These are phyloP conservation scores for Pythium plurisporium DNA, from an alignment of 352 stramenopile species.

Conservation along the genomic window DNA sequence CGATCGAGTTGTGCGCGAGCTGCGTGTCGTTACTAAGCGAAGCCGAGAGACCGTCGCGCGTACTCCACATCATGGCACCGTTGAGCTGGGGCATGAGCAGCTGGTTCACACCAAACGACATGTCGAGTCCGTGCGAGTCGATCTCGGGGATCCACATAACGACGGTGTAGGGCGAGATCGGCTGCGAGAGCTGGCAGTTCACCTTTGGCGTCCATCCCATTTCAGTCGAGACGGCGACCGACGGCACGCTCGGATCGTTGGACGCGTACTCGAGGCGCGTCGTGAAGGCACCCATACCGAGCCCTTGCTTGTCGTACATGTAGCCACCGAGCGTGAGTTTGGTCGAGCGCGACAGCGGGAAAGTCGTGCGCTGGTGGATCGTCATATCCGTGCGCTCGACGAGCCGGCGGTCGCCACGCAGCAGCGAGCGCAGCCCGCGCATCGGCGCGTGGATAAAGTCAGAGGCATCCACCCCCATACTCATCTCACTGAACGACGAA, in stretches of 20 bases:
- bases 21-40: conserved; percentile 50
- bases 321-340: conserved; percentile 73
- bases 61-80: conserved; percentile 80
- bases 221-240: conserved; percentile 58
- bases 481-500: conserved; percentile 76
- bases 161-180: conserved; percentile 61
- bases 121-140: conserved; percentile 63
- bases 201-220: conserved; percentile 76
- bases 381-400: conserved; percentile 73
- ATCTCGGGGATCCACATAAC: conserved; percentile 74
- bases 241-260: conserved; percentile 55
- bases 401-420: conserved; percentile 39
- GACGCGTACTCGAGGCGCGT: conserved; percentile 60
- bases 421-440: conserved; percentile 44
- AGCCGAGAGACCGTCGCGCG: conserved; percentile 65
- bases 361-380: conserved; percentile 69
- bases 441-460: conserved; percentile 65
- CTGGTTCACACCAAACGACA: conserved; percentile 69
- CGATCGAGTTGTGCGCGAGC: conserved; percentile 33
- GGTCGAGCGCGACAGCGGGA: conserved; percentile 52
- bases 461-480: conserved; percentile 73
- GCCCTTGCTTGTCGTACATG: conserved; percentile 74
- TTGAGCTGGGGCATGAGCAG: conserved; percentile 55
- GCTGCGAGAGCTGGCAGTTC: conserved; percentile 68
- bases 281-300: conserved; percentile 72